Conservation (phyloP, 768 basidiomycete genomes). For the Suillus bovinus region DNA sequence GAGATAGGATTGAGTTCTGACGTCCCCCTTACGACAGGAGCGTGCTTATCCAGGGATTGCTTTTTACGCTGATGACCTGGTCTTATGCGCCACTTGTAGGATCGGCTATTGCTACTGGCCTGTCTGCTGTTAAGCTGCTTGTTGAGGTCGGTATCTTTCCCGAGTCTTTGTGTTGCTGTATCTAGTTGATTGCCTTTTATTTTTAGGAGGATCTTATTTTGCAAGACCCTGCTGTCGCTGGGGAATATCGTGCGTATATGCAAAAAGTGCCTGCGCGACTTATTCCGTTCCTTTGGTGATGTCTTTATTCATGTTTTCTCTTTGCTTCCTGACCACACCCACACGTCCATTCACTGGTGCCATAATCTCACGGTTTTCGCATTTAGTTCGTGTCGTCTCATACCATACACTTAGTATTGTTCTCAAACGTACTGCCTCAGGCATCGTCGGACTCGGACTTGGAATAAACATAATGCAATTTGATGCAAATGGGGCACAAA, state of each 20-base stretch:
- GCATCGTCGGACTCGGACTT: too few relatives aligned
- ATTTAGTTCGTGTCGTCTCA: too few relatives aligned
- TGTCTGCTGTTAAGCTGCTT: conserved; percentile 35
- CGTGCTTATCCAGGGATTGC: background rate
- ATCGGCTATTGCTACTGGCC: conserved; percentile 21
- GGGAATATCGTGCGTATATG: conserved; percentile 33
- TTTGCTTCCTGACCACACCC: too few relatives aligned
- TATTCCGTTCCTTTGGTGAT: conserved; percentile 34
- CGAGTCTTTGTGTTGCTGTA: background rate
- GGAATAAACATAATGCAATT: too few relatives aligned
- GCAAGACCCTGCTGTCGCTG: conserved; percentile 24
- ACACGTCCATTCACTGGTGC: too few relatives aligned
- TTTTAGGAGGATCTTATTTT: conserved; percentile 32
- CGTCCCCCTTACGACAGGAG: background rate
- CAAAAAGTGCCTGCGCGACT: conserved; percentile 28
- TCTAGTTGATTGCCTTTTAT: background rate
- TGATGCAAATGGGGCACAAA: too few relatives aligned
- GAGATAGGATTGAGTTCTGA: background rate
- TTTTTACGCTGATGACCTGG: conserved; percentile 20
- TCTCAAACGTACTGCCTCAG: too few relatives aligned
- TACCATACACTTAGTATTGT: too few relatives aligned
- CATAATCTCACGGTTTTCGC: too few relatives aligned
- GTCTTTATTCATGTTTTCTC: too few relatives aligned
- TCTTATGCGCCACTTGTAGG: conserved; percentile 36
- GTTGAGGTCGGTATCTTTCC: conserved; percentile 28